phyloP scores from a whole-genome alignment of 495 filamentous ascomycete genomes.

The Xylaria flabelliformis region DNA sequence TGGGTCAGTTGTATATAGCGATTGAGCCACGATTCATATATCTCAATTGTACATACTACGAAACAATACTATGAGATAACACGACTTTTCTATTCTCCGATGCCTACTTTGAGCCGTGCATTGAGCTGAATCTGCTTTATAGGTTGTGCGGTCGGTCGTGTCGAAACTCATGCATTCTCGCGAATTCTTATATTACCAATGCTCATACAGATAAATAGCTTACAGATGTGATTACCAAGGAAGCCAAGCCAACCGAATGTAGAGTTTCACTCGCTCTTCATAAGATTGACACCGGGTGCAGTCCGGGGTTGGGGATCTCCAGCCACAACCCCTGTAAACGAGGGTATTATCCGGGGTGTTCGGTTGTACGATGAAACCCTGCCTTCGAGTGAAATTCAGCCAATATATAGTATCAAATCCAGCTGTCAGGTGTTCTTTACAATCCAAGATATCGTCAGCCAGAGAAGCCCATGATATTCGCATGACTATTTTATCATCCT shows the following conservation, averaged over 20 bases:
- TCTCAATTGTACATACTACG: not conserved
- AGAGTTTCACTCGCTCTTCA: not conserved
- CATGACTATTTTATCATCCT: not conserved
- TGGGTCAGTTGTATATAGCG: not conserved
- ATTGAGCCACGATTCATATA: not conserved
- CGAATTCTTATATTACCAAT: not conserved
- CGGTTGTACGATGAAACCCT: not conserved
- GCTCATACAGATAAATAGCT: not conserved
- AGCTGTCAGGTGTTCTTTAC: not conserved
- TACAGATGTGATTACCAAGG: slow-evolving; percentile 2
- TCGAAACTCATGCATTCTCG: not conserved
- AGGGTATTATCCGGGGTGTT: not conserved
- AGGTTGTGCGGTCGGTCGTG: not conserved
- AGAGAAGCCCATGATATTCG: not conserved
- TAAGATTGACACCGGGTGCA: not conserved
- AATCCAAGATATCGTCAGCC: not conserved
- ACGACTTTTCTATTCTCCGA: not conserved
- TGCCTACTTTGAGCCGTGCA: not conserved
- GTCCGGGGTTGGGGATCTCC: not conserved
- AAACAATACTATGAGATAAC: slow-evolving; percentile 2
- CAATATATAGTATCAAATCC: not conserved
- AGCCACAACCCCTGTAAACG: not conserved
- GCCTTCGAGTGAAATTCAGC: not conserved
- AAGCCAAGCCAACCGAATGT: not conserved
- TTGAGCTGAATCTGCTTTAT: not conserved